Conservation (phyloP, 306 rosid genomes). For the Luffa acutangula region DNA sequence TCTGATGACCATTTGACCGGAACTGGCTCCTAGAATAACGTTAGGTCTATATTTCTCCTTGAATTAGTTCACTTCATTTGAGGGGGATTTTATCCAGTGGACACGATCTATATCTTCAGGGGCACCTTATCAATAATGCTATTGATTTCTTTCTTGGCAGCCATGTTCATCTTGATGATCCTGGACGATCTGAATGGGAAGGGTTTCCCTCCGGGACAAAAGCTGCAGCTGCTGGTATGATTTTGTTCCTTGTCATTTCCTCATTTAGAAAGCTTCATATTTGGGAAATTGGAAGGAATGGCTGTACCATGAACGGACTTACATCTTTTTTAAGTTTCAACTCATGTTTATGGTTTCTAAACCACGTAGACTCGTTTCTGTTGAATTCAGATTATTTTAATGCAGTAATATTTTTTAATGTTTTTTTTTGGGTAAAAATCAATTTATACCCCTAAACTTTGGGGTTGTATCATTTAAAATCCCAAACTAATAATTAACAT, state of each 20-base stretch:
- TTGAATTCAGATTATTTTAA: neutral
- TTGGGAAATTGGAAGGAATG: neutral
- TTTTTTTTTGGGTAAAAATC: neutral
- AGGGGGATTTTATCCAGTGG: neutral
- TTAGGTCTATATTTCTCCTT: neutral
- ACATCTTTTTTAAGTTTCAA: neutral
- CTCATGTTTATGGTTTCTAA: neutral
- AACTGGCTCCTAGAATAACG: neutral
- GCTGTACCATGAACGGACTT: neutral
- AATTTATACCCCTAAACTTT: too few relatives aligned
- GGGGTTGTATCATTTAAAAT: too few relatives aligned
- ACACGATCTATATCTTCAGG: neutral
- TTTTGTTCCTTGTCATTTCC: neutral
- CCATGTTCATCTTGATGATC: conserved; percentile 92
- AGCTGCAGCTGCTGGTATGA: conserved; percentile 96
- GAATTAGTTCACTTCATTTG: neutral
- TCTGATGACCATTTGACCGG: neutral
- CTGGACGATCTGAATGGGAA: conserved; percentile 92
- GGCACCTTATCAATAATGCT: neutral
- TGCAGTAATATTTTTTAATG: neutral
- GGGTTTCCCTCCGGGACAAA: conserved; percentile 82
- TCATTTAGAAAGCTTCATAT: neutral
- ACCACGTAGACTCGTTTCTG: neutral
- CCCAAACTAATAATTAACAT: too few relatives aligned
- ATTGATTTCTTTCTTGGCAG: conserved; percentile 28